Percentiles rank a stretch among this genome's conserved stretches.
Evolutionary conservation across 441 rosid genomes (phyloP).

Genomic region (Eutrema salsugineum): DNA sequence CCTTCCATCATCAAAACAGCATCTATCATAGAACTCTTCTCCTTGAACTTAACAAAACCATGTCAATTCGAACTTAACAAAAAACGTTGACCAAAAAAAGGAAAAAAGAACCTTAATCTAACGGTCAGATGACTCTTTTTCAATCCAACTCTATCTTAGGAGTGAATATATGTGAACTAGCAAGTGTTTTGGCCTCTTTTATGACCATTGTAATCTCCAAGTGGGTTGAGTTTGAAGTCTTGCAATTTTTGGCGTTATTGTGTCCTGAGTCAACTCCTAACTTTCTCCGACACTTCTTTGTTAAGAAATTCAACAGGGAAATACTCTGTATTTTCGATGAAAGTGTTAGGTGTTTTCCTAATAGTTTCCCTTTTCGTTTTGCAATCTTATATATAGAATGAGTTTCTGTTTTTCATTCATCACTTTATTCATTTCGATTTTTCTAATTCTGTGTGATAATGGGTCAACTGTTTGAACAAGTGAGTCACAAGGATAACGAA

Average conservation of each 20-base stretch:
- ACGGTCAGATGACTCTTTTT: no score
- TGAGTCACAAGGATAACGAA: constrained; percentile 49
- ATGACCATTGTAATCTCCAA: background rate
- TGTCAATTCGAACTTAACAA: no score
- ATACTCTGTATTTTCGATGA: background rate
- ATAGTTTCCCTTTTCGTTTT: background rate
- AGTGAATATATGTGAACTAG: no score
- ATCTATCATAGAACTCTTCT: no score
- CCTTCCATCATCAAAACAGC: no score
- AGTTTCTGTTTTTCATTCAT: background rate
- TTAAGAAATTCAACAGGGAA: background rate
- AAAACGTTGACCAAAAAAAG: no score
- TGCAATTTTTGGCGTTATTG: no score
- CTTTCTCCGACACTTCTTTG: background rate
- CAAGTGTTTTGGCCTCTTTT: background rate
- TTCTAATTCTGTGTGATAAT: background rate
- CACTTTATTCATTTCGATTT: background rate
- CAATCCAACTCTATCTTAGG: no score
- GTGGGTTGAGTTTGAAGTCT: background rate
- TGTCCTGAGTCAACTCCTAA: background rate
- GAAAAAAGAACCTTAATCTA: no score
- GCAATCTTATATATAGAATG: background rate
- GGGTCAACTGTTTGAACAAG: constrained; percentile 47
- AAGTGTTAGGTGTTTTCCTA: background rate
- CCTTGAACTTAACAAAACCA: no score